Base-by-base conservation (phyloP, 2,329 filamentous ascomycete genomes). In the Claviceps humidiphila region DNA sequence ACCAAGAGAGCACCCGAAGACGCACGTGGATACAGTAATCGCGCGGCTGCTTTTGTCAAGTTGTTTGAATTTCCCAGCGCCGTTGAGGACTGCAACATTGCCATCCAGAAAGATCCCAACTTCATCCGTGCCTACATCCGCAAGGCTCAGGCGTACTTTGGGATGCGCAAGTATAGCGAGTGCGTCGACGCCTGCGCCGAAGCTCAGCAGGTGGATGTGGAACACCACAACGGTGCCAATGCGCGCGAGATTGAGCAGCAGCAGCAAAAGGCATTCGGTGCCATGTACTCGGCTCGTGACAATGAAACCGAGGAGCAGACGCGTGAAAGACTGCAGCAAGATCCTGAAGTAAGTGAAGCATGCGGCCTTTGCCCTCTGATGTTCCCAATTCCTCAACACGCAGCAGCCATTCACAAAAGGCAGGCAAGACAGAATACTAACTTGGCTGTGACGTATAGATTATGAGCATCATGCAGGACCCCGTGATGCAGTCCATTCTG, bases 101-200 rank as follows among this genome's bases (percentile, higher is more conserved):
- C 93, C 45, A 94, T 95, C 73, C 86, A 89, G 78, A 86, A 84
- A 61, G 93, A 98, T 63, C 78, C 86, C 53, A 85, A 84, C 64
- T 98, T 98, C 70, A 91, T 97, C 71, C 84, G 91, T 53, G 93
- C 93, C 7, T 97, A 97, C 70, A 85, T 98, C 61, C 85, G 93
- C 66, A 97, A 96, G 76, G 90, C 90, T 0, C 90, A 97, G 72
- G 89, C 89, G 43, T 88, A 91, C 69, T 89, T 93, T 60, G 89
- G 89, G 61, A 98, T 98, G 93, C 88, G 93, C 69, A 91, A 98
- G 70, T 97, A 95, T 76, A 95, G 85, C 69, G 91, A 90, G 68
- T 94, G 87, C 65, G 75, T 97, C 54, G 93, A 98, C 65, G 86
- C 85, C 7, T 95, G 90, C 72, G 81, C 81, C 41, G 87, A 89